Base-by-base conservation (phyloP, 139 green algal species). In the Picochlorum sp. region DNA sequence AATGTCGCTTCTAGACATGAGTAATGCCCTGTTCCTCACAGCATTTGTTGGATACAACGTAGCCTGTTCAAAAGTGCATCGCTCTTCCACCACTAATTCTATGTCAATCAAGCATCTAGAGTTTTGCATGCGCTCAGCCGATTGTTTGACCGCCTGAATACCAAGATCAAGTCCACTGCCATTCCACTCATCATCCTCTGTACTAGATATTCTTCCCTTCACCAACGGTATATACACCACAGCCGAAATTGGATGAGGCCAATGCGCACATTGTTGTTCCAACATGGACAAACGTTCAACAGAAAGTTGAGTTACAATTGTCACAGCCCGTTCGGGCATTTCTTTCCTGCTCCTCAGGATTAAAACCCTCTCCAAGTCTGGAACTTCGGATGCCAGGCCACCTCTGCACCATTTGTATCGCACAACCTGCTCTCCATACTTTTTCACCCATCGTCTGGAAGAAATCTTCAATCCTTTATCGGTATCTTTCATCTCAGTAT, bases 61-160 rank as follows among this genome's bases (percentile, higher is more conserved):
- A 13, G 30, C 60, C n/a, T 24, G 14, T 1, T 66, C 60, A 31
- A 14, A 23, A 44, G 54, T 63, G 57, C 70, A 77, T 15, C 70
- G 56, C 63, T 77, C 70, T 49, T 77, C 70, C 41, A 47, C 59
- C 45, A 77, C 70, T 38, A 77, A 57, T 63, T 77, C 70, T 52
- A 77, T 23, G 24, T 77, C 70, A 23, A 77, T 57, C 37, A 72
- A 64, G 58, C 70, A 77, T 30, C 44, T 18, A 28, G 13, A 15
- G 23, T 13, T 55, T 2, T 37, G 11, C 13, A 38, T 38, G 3
- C 21, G 15, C n/a, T 28, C 47, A 30, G 38, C 30, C 6, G 57
- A 26, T 11, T 34, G 7, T 13, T 50, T 13, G 49, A 71, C 52
- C 21, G 47, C 69, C 15, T 59, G 49, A 16, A 75, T 23, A 1